Evolutionary conservation across 2,329 filamentous ascomycete genomes (phyloP), one percentile per base, ranked within the genome.

Genomic region (Monilinia laxa): DNA sequence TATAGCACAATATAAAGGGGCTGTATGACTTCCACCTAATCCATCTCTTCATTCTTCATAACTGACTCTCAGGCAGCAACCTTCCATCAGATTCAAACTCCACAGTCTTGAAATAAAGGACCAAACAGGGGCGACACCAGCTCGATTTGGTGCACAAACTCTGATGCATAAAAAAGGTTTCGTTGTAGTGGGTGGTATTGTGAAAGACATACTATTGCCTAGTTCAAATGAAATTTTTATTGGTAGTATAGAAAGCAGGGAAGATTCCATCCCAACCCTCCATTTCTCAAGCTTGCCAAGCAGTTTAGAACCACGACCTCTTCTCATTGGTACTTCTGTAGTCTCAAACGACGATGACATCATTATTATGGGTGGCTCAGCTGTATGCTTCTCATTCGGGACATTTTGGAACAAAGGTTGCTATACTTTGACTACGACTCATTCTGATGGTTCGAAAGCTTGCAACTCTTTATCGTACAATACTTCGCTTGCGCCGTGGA

Each of bases 371-470:
- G 92, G 92, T 1, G 93, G 93, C 20, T 93, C 92, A 49, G 92
- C 90, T 20, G 91, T 92, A 11, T 96, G 92, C 76, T 96, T 96
- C 80, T 93, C 91, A 0, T 96, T 96, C 83, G 93, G 93, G 1
- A 91, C 90, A 9, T 93, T 86, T 73, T 96, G 91, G 91, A 93
- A 93, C 62, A 81, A 82, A 42, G 86, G 86, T 1, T 73, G 69
- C 59, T 76, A 72, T 64, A 75, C 71, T 6, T 31, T 73, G 12
- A 55, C 53, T 12, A 16, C 35, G 18, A 14, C 20, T 6, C 3
- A 4, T 25, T 23, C 25, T 56, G 38, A 25, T n/a, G 35, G 11
- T 7, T 5, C 42, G 2, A 18, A 57, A 11, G 25, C n/a, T 9
- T 20, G 31, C 11, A n/a, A 57, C 7, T 7, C 18, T 11, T 16